Evolutionary conservation across 306 rosid genomes (phyloP), one percentile per base, ranked within the genome.

Genomic region (Dryas octopetala): DNA sequence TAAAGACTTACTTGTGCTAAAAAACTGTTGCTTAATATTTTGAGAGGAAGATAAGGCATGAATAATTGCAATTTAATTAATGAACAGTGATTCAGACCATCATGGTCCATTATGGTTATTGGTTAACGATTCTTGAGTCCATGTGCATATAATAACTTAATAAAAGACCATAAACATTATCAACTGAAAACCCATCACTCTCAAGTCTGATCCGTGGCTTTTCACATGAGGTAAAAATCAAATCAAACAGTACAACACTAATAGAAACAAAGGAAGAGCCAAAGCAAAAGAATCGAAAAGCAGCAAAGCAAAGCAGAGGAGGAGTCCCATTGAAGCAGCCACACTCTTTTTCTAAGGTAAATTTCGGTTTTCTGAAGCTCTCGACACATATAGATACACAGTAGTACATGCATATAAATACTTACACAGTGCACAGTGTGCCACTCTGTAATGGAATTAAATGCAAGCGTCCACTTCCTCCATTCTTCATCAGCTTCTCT

Each of bases 381-480:
- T 28, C 75, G 17, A 55, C 58, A 14, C 76, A 11, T 57, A 45
- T 10, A 47, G 17, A 26, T 48, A 40, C 62, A 9, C 2, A 26
- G 40, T 64, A 9, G 32, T 9, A 45, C 46, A 59, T 45, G 46
- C 63, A 44, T 9, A 71, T 26, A 71, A 10, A 17, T 15, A 63
- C 10, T 28, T 13, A 17, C n/a, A 53, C 14, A 55, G 44, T 19
- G 40, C 9, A 44, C 68, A 41, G 17, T 38, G 14, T 9, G 44
- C 32, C 44, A 54, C 2, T 55, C 66, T 71, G n/a, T 49, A 11
- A 48, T 32, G 68, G n/a, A 40, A 15, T 53, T 85, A 67, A 81
- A 79, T 83, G 68, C 63, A 51, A 76, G 76, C 65, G 74, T 74
- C 49, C 77, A 32, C 70, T 48, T 62, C 50, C 64, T 46, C 6